phyloP scores from a whole-genome alignment of 164 flowering plant species.

The Macadamia integrifolia region DNA sequence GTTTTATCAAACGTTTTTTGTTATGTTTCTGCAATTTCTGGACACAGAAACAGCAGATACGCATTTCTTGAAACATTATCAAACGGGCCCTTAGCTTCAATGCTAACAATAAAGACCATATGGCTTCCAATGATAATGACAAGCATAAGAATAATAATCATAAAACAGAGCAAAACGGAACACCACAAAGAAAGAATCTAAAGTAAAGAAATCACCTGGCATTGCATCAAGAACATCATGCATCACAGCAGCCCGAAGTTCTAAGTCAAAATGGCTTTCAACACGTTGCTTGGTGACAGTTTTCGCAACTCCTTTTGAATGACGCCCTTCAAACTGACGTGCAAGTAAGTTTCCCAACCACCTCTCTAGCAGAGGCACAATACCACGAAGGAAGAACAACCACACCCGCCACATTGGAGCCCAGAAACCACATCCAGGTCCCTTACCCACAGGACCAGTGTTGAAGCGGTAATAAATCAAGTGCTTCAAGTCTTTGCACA shows the following conservation, averaged over 20 bases:
- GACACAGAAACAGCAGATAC: too few relatives aligned
- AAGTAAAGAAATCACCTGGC: slow-evolving; percentile 54
- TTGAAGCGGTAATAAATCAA: slow-evolving; percentile 95
- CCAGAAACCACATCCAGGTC: slow-evolving; percentile 99
- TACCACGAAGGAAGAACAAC: slow-evolving; percentile 97
- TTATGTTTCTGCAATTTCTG: too few relatives aligned
- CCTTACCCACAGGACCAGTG: slow-evolving; percentile 99
- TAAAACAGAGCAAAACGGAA: not conserved
- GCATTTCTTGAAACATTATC: too few relatives aligned
- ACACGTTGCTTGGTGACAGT: slow-evolving; percentile 99
- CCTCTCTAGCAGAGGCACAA: slow-evolving; percentile 89
- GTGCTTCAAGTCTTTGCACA: slow-evolving; percentile 99
- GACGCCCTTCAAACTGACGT: slow-evolving; percentile 97
- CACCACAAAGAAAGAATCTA: too few relatives aligned
- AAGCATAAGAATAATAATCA: too few relatives aligned
- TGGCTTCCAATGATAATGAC: too few relatives aligned
- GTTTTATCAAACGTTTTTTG: too few relatives aligned
- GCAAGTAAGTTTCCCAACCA: slow-evolving; percentile 98
- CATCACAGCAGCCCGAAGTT: slow-evolving; percentile 99
- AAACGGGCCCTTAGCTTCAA: too few relatives aligned
- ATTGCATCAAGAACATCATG: slow-evolving; percentile 99
- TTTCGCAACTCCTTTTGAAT: slow-evolving; percentile 98
- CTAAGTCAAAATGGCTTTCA: slow-evolving; percentile 97
- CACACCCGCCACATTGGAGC: slow-evolving; percentile 99
- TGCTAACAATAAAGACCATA: too few relatives aligned